Base-by-base conservation (phyloP, 2,329 filamentous ascomycete species). In the Pezicula neosporulosa region DNA sequence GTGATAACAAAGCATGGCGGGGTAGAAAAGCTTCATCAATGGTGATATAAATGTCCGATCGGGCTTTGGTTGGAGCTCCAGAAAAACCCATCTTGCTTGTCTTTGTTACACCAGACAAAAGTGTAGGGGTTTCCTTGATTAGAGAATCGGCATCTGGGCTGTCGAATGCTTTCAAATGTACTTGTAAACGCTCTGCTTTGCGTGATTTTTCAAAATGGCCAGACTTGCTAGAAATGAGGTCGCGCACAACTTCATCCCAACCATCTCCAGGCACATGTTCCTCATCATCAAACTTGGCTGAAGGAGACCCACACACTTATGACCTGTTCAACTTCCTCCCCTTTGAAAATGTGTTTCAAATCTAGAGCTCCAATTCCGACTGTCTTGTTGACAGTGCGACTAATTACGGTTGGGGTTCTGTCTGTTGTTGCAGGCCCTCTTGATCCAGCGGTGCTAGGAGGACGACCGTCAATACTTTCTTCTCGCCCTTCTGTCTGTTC, bases 31-130 rank as follows among this genome's bases (percentile, higher is more conserved):
- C 89, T 56, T 90, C 85, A 52, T 85, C 83, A 44, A 99, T 70
- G 0, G 91, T 97, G 42, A 99, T 70, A 66, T 99, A 99, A 47
- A 99, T 97, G 67, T 99, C 95, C 10, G 91, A 97, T 61, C 95
- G 80, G 15, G 88, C 79, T 66, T 90, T 92, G 0, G 87, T 91
- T 0, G 94, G 93, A 2, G 92, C 92, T 12, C 92, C 92, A 3
- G 93, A 90, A 67, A 99, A 97, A 2, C 92, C 94, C 68, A 97
- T 92, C 67, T 94, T 94, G 62, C 79, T 87, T 0, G 92, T 96
- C 67, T 87, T 87, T 51, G 79, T 78, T 53, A 97, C 82, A 47
- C 87, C 86, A 47, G 95, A 87, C 13, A 99, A 81, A 13, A 95
- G 73, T 0, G 93, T 97, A 0, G 94, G 94, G 3, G 90, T 96